Base-by-base conservation (phyloP, 2,329 filamentous ascomycete species). In the Chrysosporium keratinophilum region DNA sequence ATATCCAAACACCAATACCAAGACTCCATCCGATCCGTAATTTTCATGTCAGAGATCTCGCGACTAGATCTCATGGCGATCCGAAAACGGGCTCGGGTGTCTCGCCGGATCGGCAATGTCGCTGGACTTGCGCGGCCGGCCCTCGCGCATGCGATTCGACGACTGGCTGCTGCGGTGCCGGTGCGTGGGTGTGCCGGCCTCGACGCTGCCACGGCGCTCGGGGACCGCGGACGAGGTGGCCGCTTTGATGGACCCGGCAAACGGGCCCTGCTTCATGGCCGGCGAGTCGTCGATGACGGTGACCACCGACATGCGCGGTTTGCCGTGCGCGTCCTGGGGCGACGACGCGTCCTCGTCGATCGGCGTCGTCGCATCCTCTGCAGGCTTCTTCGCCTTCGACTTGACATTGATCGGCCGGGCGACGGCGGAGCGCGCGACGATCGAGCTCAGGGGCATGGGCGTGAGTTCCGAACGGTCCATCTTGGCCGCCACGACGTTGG, bases 361-460 rank as follows among this genome's bases (percentile, higher is more conserved):
- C 6, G 33, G 46, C 17, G 28, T 51, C 1, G 49, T 44, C 28
- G 48, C 40, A 12, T 51, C 49, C 17, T 42, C 39, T 2, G 33
- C 40, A 2, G 41, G 23, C 20, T 55, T 55, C 7, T 53, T 54
- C 6, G 15, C 15, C 12, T 47, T 44, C 17, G 34, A 56, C 50
- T 67, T 68, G 34, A 75, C 69, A 61, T 74, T 72, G 28, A 75
- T 71, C 1, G 72, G 72, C 44, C 70, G 69, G 9, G 72, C 71
- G 10, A 66, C 68, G 9, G 73, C 68, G 20, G 67, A 67, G 20
- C 71, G 69, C 1, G 71, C 72, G 14, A 75, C 70, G 48, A 74
- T 73, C 0, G 72, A 73, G 54, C 69, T 71, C 47, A 60, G 63
- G 10, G 50, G 52, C 47, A 60, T 63, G 14, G 50, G 52, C 47